phyloP scores from a whole-genome alignment of 179 eudicot species.

The Carnegiea gigantea region DNA sequence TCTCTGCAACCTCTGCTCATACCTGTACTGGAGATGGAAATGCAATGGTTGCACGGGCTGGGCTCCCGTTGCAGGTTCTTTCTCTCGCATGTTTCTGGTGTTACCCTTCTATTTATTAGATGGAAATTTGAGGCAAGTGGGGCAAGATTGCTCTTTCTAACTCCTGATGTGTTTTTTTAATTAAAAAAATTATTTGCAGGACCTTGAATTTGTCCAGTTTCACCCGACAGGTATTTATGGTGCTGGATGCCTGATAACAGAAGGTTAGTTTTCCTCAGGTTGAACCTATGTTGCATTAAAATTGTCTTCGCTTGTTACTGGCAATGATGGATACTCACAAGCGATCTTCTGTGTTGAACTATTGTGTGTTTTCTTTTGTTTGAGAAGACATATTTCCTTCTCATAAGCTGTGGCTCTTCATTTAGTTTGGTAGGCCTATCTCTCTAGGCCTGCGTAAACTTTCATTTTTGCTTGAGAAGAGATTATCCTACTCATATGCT shows the following conservation, averaged over 20 bases:
- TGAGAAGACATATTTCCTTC: not conserved
- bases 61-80: conserved; percentile 81
- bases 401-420: not conserved
- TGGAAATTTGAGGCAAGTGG: conserved; percentile 14
- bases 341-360: not conserved
- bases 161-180: not conserved
- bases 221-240: conserved; percentile 99
- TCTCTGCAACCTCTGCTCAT: conserved; percentile 99
- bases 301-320: not conserved
- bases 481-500: not conserved
- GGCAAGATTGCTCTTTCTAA: not conserved
- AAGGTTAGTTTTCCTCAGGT: conserved; percentile 51
- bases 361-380: not conserved
- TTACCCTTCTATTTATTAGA: not conserved
- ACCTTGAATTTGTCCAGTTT: conserved; percentile 95
- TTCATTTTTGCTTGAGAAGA: conserved; percentile 7
- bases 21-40: conserved; percentile 99
- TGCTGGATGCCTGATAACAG: conserved; percentile 98
- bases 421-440: not conserved
- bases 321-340: not conserved
- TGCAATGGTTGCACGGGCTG: conserved; percentile 99
- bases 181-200: conserved; percentile 43
- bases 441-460: not conserved
- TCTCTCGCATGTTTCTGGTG: not conserved
- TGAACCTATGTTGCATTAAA: not conserved